Conservation (phyloP, 2,329 filamentous ascomycete species). For the Exophiala lecanii-corni region DNA sequence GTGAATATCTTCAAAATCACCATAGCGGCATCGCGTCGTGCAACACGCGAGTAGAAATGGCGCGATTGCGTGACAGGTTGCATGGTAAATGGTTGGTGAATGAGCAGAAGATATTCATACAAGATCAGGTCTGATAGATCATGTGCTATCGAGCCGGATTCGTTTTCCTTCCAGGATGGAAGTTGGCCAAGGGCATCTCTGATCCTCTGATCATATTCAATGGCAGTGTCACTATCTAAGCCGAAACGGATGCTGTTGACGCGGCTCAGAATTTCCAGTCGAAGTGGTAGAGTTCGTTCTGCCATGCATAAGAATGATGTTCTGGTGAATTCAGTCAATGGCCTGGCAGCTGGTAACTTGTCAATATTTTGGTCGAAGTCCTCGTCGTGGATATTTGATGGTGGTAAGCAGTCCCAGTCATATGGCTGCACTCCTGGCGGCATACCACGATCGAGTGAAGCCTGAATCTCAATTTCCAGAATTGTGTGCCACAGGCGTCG, state of each 20-base stretch:
- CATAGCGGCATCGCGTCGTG: conserved; percentile 24
- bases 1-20: conserved; percentile 18
- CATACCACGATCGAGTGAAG: conserved; percentile 53
- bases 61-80: conserved; percentile 21
- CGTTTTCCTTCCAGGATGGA: conserved; percentile 22
- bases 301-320: conserved; percentile 30
- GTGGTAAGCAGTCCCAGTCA: conserved; percentile 47
- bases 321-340: conserved; percentile 25
- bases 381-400: conserved; percentile 33
- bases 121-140: conserved; percentile 29
- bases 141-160: conserved; percentile 15
- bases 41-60: conserved; percentile 27
- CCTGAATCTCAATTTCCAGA: conserved; percentile 53
- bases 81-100: conserved; percentile 30
- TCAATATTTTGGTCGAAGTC: conserved; percentile 22
- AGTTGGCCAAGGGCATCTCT: conserved; percentile 26
- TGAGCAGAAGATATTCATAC: conserved; percentile 29
- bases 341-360: conserved; percentile 21
- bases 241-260: conserved; percentile 29
- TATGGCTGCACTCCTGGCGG: conserved; percentile 41
- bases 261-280: conserved; percentile 28
- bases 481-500: conserved; percentile 55
- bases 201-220: conserved; percentile 29
- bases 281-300: conserved; percentile 26
- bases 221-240: conserved; percentile 27